Percentiles rank a stretch among this genome's conserved stretches.
phyloP scores from a whole-genome alignment of 345 rosid genomes.

The Linum usitatissimum region DNA sequence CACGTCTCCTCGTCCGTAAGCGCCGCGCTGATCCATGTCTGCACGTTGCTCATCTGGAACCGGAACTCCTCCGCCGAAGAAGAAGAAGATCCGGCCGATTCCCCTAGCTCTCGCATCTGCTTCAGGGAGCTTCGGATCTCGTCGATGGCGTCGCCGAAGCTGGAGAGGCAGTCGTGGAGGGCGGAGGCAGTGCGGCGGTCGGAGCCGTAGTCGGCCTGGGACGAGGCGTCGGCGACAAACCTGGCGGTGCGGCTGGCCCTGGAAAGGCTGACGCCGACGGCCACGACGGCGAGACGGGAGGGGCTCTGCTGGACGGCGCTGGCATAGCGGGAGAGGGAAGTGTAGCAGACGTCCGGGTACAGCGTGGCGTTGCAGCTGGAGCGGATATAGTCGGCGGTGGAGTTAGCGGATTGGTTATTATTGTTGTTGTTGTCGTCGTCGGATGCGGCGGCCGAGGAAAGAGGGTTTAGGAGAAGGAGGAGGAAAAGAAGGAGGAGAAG shows the following conservation, averaged over 20 bases:
- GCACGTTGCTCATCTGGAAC: constrained; percentile 49
- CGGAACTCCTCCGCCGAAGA: constrained; percentile 33
- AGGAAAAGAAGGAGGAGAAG: neutral
- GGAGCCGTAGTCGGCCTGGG: constrained; percentile 44
- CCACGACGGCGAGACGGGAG: constrained; percentile 47
- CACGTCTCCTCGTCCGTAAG: constrained; percentile 11
- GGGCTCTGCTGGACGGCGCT: constrained; percentile 39
- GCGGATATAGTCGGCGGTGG: constrained; percentile 30
- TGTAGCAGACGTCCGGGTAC: constrained; percentile 70
- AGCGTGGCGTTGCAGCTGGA: constrained; percentile 30
- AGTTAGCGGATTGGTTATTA: neutral
- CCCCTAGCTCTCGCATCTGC: constrained; percentile 49
- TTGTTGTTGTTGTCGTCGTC: constrained; percentile 1
- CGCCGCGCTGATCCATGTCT: constrained; percentile 11
- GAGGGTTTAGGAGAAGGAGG: constrained; percentile 16
- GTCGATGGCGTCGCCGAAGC: constrained; percentile 74
- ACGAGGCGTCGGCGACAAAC: constrained; percentile 52
- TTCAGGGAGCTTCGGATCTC: constrained; percentile 65
- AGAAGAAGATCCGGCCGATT: constrained; percentile 13
- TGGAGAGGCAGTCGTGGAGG: constrained; percentile 72
- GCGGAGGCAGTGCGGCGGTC: constrained; percentile 47
- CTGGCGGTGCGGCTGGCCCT: constrained; percentile 35
- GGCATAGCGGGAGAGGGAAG: constrained; percentile 57
- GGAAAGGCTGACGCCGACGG: constrained; percentile 50
- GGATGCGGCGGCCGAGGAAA: constrained; percentile 20